These are phyloP conservation scores for Scedosporium boydii DNA, from an alignment of 2,329 filamentous ascomycete genomes.

Conservation along the genomic window DNA sequence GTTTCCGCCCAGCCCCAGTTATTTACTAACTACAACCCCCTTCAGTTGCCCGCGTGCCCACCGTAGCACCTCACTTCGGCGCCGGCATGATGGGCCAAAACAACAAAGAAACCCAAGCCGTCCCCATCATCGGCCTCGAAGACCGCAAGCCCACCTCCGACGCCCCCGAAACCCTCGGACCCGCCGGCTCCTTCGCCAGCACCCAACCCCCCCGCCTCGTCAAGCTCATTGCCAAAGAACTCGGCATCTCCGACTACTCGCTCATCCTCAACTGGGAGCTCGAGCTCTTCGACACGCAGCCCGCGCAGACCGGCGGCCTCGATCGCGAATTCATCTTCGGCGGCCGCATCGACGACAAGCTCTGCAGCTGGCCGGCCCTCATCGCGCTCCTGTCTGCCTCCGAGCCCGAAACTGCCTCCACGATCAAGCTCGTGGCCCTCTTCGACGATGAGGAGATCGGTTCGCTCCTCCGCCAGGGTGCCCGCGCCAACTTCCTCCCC, in stretches of 20 bases:
- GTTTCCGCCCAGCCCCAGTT: not conserved
- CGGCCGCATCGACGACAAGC: constrained; percentile 92
- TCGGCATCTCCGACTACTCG: constrained; percentile 58
- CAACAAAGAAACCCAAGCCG: constrained; percentile 88
- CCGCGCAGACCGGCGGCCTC: constrained; percentile 72
- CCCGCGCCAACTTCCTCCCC: constrained; percentile 79
- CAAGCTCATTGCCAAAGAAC: constrained; percentile 66
- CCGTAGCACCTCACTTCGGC: constrained; percentile 89
- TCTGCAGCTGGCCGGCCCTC: constrained; percentile 88
- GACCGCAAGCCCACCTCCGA: constrained; percentile 43
- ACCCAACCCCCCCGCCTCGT: constrained; percentile 83
- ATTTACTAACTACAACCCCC: not conserved
- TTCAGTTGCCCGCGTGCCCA: constrained; percentile 71
- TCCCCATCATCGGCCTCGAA: constrained; percentile 87
- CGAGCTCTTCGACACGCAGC: constrained; percentile 86
- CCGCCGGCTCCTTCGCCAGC: constrained; percentile 61
- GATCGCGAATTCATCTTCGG: constrained; percentile 93
- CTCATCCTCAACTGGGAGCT: constrained; percentile 93
- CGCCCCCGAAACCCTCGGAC: constrained; percentile 41
- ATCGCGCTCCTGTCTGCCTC: constrained; percentile 68
- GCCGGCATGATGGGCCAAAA: constrained; percentile 55
- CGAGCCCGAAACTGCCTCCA: constrained; percentile 46
- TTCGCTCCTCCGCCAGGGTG: constrained; percentile 81
- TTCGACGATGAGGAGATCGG: constrained; percentile 98
- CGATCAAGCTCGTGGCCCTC: constrained; percentile 82